Evolutionary conservation across 768 basidiomycete species (phyloP).

Genomic region (Phanerodontia chrysosporium): DNA sequence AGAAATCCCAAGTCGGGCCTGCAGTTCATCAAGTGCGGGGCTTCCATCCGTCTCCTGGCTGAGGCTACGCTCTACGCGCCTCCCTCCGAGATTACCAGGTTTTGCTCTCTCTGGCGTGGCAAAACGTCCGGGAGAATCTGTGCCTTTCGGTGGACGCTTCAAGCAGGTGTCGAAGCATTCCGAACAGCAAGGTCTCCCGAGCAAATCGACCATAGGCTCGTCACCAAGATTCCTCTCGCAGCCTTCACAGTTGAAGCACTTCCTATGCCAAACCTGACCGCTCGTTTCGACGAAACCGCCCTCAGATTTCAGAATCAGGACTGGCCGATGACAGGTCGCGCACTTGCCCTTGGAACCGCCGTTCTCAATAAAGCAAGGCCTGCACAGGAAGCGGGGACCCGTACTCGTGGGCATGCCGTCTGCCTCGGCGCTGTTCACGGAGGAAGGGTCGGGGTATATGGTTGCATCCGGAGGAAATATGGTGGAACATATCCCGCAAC

Average conservation of each 20-base stretch:
- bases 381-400: slow-evolving; percentile 60
- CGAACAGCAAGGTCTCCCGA: slow-evolving; percentile 73
- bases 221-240: slow-evolving; percentile 73
- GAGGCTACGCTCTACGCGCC: slow-evolving; percentile 27
- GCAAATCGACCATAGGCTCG: slow-evolving; percentile 76
- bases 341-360: slow-evolving; percentile 80
- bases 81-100: slow-evolving; percentile 39
- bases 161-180: slow-evolving; percentile 81
- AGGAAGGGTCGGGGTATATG: slow-evolving; percentile 71
- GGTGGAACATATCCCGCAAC: slow-evolving; percentile 60
- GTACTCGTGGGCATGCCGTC: slow-evolving; percentile 7
- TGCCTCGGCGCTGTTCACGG: slow-evolving; percentile 21
- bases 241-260: slow-evolving; percentile 71
- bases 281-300: slow-evolving; percentile 73
- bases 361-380: slow-evolving; percentile 62
- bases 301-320: slow-evolving; percentile 71
- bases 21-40: slow-evolving; percentile 32
- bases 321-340: slow-evolving; percentile 60
- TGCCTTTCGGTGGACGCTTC: slow-evolving; percentile 39
- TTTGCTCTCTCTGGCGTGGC: slow-evolving; percentile 10
- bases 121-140: slow-evolving; percentile 1
- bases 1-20: slow-evolving; percentile 27
- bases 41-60: slow-evolving; percentile 24
- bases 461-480: slow-evolving; percentile 79
- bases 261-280: slow-evolving; percentile 75